These are phyloP conservation scores for Arachis monticola DNA, from an alignment of 331 rosid genomes.

Conservation along the genomic window DNA sequence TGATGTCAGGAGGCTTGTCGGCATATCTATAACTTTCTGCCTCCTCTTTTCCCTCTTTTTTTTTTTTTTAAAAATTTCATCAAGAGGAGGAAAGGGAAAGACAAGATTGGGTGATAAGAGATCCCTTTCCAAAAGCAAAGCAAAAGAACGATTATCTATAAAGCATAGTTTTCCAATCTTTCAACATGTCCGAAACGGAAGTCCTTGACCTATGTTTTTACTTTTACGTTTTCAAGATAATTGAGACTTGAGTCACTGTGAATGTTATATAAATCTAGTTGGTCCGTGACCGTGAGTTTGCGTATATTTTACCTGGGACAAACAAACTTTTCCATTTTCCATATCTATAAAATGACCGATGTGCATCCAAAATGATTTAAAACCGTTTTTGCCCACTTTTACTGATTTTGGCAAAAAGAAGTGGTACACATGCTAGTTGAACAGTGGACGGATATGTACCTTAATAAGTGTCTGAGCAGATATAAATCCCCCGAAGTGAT, in stretches of 20 bases:
- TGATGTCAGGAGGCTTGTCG: slow-evolving; percentile 45
- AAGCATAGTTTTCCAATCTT: no score
- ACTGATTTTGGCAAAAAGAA: neutral
- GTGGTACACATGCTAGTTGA: neutral
- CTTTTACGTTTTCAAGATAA: slow-evolving; percentile 2
- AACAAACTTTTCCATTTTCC: neutral
- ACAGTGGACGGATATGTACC: neutral
- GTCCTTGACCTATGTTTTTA: slow-evolving; percentile 18
- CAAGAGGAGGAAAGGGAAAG: no score
- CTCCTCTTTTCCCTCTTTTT: neutral
- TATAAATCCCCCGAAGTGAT: neutral
- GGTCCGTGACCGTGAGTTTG: no score
- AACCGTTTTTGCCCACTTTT: neutral
- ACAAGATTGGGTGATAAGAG: no score
- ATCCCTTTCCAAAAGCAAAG: no score
- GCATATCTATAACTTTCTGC: slow-evolving; percentile 43
- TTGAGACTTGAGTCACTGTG: slow-evolving; percentile 19
- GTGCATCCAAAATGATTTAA: neutral
- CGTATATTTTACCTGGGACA: neutral
- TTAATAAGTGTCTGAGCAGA: neutral
- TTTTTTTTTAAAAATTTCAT: no score
- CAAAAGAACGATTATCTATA: no score
- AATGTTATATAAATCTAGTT: neutral
- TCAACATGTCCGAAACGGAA: no score
- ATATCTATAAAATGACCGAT: neutral